These are phyloP conservation scores for Gnomoniopsis smithogilvyi DNA, from an alignment of 2,329 filamentous ascomycete genomes.

Conservation along the genomic window DNA sequence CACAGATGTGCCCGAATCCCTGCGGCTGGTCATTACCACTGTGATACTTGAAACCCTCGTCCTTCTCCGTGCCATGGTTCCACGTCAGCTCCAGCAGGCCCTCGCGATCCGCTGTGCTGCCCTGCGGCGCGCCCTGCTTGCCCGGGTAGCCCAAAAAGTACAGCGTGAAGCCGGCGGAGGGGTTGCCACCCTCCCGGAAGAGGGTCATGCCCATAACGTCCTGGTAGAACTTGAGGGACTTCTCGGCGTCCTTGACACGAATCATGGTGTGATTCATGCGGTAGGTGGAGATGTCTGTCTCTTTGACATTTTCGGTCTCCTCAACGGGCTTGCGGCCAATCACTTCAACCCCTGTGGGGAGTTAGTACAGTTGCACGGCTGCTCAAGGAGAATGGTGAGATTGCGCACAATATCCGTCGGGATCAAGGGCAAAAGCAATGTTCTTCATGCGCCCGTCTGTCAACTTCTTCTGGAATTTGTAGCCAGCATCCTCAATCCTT, in stretches of 20 bases:
- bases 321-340: conserved; percentile 70
- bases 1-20: conserved; percentile 91
- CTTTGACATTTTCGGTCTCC: conserved; percentile 66
- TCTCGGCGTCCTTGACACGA: conserved; percentile 78
- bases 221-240: conserved; percentile 76
- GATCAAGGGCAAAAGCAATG: conserved; percentile 89
- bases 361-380: not conserved
- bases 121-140: conserved; percentile 48
- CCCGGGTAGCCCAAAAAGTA: conserved; percentile 86
- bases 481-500: conserved; percentile 84
- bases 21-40: conserved; percentile 89
- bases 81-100: conserved; percentile 89
- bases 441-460: conserved; percentile 81
- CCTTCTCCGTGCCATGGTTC: conserved; percentile 81
- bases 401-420: conserved; percentile 68
- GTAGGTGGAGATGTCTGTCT: conserved; percentile 74
- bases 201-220: conserved; percentile 87
- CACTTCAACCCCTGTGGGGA: conserved; percentile 61
- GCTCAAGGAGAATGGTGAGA: not conserved
- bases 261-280: conserved; percentile 92
- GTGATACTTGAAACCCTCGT: conserved; percentile 81
- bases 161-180: conserved; percentile 74
- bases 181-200: conserved; percentile 68
- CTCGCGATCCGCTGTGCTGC: conserved; percentile 65
- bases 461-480: conserved; percentile 93